Evolutionary conservation across 768 basidiomycete species (phyloP).

Genomic region (Crucibulum laeve): DNA sequence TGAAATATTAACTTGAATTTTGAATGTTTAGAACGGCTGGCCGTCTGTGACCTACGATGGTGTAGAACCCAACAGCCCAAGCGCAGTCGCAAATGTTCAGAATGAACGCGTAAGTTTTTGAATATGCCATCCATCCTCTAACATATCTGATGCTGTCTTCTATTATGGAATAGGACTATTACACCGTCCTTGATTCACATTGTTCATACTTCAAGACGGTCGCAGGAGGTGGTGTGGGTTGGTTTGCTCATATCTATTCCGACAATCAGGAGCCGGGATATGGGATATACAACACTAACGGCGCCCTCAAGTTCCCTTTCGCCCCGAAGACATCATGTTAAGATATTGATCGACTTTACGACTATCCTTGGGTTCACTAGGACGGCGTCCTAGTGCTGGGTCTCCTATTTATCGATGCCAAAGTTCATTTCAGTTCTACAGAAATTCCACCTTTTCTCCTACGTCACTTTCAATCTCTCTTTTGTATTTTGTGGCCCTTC

Average conservation of each 20-base stretch:
- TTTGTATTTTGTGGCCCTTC: too few relatives aligned
- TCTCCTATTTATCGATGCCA: too few relatives aligned
- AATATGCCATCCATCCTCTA: too few relatives aligned
- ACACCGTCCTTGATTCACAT: constrained; percentile 54
- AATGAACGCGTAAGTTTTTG: constrained; percentile 50
- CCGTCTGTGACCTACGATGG: constrained; percentile 58
- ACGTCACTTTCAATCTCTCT: too few relatives aligned
- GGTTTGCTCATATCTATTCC: constrained; percentile 81
- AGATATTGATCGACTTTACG: constrained; percentile 6
- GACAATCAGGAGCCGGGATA: constrained; percentile 67
- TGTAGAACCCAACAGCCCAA: constrained; percentile 62
- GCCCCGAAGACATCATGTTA: constrained; percentile 60
- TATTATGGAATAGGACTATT: constrained; percentile 68
- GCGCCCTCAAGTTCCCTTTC: constrained; percentile 58
- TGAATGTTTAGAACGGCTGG: constrained; percentile 66
- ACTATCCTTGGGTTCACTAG: not conserved
- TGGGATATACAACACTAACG: constrained; percentile 52
- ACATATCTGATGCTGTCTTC: too few relatives aligned
- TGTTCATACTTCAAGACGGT: constrained; percentile 60
- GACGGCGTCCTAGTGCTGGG: too few relatives aligned
- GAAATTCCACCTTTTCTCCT: not conserved
- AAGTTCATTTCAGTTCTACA: not conserved
- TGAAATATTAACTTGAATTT: constrained; percentile 1
- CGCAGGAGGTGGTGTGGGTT: constrained; percentile 62
- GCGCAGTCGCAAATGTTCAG: constrained; percentile 55